Evolutionary conservation across 805 yeast species (phyloP).

Genomic region (Kodamaea hsintzibuensis): DNA sequence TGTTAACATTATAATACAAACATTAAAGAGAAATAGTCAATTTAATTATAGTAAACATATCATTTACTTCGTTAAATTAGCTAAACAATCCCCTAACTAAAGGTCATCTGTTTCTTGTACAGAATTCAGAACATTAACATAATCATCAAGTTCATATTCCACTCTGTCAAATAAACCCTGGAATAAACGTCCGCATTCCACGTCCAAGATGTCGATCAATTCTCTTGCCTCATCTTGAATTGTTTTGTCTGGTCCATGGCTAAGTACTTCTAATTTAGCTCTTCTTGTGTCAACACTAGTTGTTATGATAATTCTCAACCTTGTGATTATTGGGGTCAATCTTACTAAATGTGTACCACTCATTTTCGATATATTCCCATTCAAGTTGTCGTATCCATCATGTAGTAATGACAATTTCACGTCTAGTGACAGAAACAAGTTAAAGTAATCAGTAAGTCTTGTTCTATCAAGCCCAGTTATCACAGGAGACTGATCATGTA

Average conservation of each 20-base stretch:
- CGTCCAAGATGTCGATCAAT: constrained; percentile 24
- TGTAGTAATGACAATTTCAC: constrained; percentile 27
- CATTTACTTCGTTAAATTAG: too few relatives aligned
- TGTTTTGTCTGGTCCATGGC: not conserved
- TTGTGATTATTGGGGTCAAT: constrained; percentile 51
- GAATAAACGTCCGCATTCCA: constrained; percentile 38
- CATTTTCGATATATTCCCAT: constrained; percentile 24
- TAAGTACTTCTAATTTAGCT: constrained; percentile 1
- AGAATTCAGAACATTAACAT: not conserved
- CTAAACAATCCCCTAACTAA: too few relatives aligned
- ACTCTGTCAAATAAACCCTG: constrained; percentile 40
- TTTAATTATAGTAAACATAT: too few relatives aligned
- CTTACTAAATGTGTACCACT: constrained; percentile 53
- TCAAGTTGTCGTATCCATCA: constrained; percentile 32
- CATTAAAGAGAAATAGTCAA: too few relatives aligned
- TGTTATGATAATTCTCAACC: constrained; percentile 47
- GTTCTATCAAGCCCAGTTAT: constrained; percentile 11
- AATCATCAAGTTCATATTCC: not conserved
- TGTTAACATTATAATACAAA: too few relatives aligned
- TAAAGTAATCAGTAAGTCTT: constrained; percentile 21
- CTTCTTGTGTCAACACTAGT: constrained; percentile 24
- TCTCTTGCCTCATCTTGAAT: constrained; percentile 9
- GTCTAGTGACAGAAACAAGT: constrained; percentile 39
- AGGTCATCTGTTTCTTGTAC: not conserved
- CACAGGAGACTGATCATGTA: constrained; percentile 7